Evolutionary conservation across 148 eudicot species (phyloP), one percentile per base, ranked within the genome.

Genomic region (Diospyros kaki): DNA sequence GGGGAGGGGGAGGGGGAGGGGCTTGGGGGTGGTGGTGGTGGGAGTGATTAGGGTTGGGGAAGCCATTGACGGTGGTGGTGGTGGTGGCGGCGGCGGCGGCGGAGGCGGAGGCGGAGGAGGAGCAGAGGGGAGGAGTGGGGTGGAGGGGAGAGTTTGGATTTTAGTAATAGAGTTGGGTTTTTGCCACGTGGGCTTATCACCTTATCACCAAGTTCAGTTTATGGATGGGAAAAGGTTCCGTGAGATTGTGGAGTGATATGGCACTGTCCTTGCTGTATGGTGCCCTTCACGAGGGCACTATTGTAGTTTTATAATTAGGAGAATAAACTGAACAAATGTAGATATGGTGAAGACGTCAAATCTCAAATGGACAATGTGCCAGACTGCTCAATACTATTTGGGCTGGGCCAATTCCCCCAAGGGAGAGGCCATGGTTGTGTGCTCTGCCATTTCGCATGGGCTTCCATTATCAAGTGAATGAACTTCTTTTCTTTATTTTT

Each of bases 121-220:
- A 11, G 51, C 71, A 18, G 5, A 40, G 83, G 60, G 64, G 68
- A 76, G 13, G 43, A 28, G 45, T 55, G 17, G 72, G 42, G 45
- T 64, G 77, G 28, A 14, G 61, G 44, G 70, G 15, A 72, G 73
- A 9, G 58, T 28, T 18, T n/a, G 52, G 59, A 13, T 62, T 76
- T 59, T 53, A 64, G 75, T 45, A 55, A 73, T 51, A 8, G 63
- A 62, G 77, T 13, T 17, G 38, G 72, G 76, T 76, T 66, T 73
- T 50, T 80, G 87, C 75, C 86, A 82, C 82, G 87, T 82, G 77
- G 85, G 87, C 93, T 90, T 93, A 93, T 93, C 98, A 18, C 83
- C 93, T 93, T 93, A 93, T 93, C 96, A 75, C 12, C 66, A 76
- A 28, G 67, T 78, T 74, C 38, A 54, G 78, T 85, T 81, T 85